A percentile compares a stretch with the other conserved stretches of the same genome.
Evolutionary conservation across 768 basidiomycete genomes (phyloP).

Genomic region (Termitomyces sp.): DNA sequence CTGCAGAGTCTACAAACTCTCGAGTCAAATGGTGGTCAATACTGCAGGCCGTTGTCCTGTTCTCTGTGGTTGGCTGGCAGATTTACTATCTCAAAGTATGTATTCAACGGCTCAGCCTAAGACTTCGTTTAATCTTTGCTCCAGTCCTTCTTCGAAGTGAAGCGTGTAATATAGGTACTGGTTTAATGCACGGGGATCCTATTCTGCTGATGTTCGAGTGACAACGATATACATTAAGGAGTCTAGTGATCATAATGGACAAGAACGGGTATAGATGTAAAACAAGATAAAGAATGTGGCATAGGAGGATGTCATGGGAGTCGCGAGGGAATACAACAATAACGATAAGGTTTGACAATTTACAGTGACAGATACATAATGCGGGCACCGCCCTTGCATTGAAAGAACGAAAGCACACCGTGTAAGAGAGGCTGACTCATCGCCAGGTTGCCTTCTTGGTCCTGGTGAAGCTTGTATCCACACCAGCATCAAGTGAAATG

Average conservation of each 20-base stretch:
- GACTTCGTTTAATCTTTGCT: constrained; percentile 5
- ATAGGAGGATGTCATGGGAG: constrained; percentile 10
- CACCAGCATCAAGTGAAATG: constrained; percentile 35
- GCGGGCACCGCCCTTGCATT: constrained; percentile 10
- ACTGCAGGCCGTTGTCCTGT: constrained; percentile 79
- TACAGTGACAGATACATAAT: constrained; percentile 12
- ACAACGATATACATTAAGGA: constrained; percentile 5
- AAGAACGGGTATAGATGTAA: constrained; percentile 19
- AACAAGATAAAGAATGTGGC: constrained; percentile 11
- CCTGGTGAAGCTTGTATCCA: constrained; percentile 44
- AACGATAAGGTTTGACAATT: constrained; percentile 9
- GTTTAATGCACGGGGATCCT: constrained; percentile 1
- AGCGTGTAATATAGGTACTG: constrained; percentile 66
- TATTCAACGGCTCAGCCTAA: constrained; percentile 5
- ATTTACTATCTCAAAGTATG: constrained; percentile 91
- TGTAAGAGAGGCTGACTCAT: constrained; percentile 25
- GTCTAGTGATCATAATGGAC: constrained; percentile 3
- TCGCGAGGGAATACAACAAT: constrained; percentile 3
- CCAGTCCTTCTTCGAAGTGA: constrained; percentile 88
- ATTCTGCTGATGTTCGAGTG: background rate
- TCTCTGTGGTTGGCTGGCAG: constrained; percentile 94
- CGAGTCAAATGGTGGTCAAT: constrained; percentile 99
- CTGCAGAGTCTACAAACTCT: constrained; percentile 87
- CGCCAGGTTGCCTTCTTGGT: constrained; percentile 52
- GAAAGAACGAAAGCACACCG: constrained; percentile 1